Percentiles rank a stretch among this genome's conserved stretches.
phyloP scores from a whole-genome alignment of 495 filamentous ascomycete species.

The Peziza echinospora region DNA sequence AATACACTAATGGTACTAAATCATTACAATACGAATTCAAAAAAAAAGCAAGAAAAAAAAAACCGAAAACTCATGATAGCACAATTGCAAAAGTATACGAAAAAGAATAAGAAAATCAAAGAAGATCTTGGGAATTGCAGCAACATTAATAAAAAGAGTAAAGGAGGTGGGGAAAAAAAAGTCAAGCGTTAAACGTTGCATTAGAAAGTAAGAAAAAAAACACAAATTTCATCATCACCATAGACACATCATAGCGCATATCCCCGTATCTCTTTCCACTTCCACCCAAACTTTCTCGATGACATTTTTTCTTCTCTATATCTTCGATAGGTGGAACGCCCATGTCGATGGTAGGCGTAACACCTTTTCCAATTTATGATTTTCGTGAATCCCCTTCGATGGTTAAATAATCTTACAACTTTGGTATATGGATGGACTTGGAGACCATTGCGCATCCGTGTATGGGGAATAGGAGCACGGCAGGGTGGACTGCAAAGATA shows the following conservation, averaged over 20 bases:
- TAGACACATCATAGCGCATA: slow-evolving; percentile 8
- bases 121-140: neutral
- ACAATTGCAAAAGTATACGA: neutral
- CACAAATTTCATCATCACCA: slow-evolving; percentile 1
- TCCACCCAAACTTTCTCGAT: neutral
- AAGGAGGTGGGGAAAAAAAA: neutral
- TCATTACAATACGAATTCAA: too few relatives aligned
- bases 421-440: slow-evolving; percentile 88
- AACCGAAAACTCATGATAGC: neutral
- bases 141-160: neutral
- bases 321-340: neutral
- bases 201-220: slow-evolving; percentile 1
- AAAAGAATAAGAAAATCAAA: neutral
- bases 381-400: neutral
- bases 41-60: too few relatives aligned
- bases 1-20: too few relatives aligned
- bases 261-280: neutral
- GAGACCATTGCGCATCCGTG: slow-evolving; percentile 86
- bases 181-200: neutral
- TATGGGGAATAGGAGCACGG: slow-evolving; percentile 55
- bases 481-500: slow-evolving; percentile 65
- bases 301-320: neutral
- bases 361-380: neutral
- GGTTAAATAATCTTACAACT: slow-evolving; percentile 35
- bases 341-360: too few relatives aligned